phyloP scores from a whole-genome alignment of 371 early-diverging fungal species.

The Lichtheimia ramosa region DNA sequence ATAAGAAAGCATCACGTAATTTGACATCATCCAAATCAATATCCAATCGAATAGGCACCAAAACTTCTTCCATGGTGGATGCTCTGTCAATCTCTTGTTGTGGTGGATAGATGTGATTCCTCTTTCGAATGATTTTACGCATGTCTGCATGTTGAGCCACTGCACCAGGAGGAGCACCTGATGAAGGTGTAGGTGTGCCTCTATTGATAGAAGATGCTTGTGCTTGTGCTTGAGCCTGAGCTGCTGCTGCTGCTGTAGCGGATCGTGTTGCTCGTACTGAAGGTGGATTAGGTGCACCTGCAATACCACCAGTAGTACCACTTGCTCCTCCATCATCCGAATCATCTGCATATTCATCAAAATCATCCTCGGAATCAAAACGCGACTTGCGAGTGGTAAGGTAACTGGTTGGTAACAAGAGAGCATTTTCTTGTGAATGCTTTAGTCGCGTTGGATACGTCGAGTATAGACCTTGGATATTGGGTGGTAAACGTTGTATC shows the following conservation, averaged over 20 bases:
- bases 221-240: constrained; percentile 1
- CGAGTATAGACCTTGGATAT: constrained; percentile 43
- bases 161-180: constrained; percentile 1
- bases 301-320: no score
- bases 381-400: constrained; percentile 29
- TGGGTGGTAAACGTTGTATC: constrained; percentile 7
- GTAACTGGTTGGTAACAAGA: constrained; percentile 44
- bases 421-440: constrained; percentile 45
- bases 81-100: constrained; percentile 46
- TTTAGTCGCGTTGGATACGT: constrained; percentile 45
- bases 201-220: not conserved
- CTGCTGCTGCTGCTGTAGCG: constrained; percentile 16
- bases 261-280: no score
- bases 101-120: constrained; percentile 27
- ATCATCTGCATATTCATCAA: constrained; percentile 35
- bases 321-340: constrained; percentile 23
- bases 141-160: constrained; percentile 3
- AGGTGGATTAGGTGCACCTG: no score
- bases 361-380: constrained; percentile 31
- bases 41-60: constrained; percentile 83
- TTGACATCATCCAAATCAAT: constrained; percentile 78
- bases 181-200: not conserved
- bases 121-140: constrained; percentile 32
- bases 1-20: constrained; percentile 76
- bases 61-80: constrained; percentile 58